Conservation (phyloP, 352 stramenopile species). For the Globisporangium spiculum region DNA sequence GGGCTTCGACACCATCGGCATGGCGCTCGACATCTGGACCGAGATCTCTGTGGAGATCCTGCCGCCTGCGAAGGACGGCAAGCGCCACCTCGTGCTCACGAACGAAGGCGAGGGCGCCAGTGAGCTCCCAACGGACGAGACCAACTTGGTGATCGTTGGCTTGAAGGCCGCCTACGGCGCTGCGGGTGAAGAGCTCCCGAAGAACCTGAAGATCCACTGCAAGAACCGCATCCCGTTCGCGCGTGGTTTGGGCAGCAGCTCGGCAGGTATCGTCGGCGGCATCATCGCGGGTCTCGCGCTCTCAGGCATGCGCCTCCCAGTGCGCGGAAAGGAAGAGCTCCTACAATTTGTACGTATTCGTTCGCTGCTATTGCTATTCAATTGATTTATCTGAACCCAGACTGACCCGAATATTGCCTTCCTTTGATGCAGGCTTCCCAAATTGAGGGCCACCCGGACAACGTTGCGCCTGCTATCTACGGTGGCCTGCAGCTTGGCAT, state of each 20-base stretch:
- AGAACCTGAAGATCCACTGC: constrained; percentile 94
- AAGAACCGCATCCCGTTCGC: constrained; percentile 98
- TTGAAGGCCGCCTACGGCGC: constrained; percentile 95
- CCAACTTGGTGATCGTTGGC: constrained; percentile 93
- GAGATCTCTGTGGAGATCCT: constrained; percentile 95
- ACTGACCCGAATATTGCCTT: not conserved
- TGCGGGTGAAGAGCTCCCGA: constrained; percentile 92
- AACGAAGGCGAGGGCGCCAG: constrained; percentile 95
- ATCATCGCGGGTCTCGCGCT: constrained; percentile 98
- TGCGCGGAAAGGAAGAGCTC: constrained; percentile 91
- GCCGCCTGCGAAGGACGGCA: constrained; percentile 23
- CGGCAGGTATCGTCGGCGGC: constrained; percentile 97
- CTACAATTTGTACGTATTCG: constrained; percentile 86
- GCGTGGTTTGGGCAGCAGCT: constrained; percentile 95
- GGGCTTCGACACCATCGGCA: constrained; percentile 97
- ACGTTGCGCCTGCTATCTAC: constrained; percentile 98
- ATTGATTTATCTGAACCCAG: not conserved
- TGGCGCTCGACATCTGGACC: constrained; percentile 99
- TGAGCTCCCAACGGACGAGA: constrained; percentile 89
- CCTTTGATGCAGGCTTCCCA: constrained; percentile 66
- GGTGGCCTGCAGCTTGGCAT: constrained; percentile 96
- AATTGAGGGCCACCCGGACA: constrained; percentile 99
- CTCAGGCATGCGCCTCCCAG: constrained; percentile 90
- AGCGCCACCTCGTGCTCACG: constrained; percentile 92
- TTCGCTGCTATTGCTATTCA: not conserved